Base-by-base conservation (phyloP, 2,329 filamentous ascomycete species). In the Trichoderma breve region DNA sequence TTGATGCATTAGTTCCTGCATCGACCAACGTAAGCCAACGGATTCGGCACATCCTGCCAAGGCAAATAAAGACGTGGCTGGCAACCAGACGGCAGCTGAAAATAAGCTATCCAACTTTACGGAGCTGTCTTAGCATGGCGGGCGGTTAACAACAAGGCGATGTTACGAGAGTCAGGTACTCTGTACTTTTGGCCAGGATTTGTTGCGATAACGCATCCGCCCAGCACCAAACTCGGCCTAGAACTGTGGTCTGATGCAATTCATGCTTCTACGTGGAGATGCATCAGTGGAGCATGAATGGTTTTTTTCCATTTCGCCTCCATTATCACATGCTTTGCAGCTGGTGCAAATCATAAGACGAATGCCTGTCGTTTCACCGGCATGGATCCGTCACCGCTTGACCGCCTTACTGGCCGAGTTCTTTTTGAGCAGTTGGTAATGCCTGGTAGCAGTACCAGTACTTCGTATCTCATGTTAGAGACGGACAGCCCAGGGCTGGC, bases 281-380 rank as follows among this genome's bases (percentile, higher is more conserved):
- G 7, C 14, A n/a, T 62, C 57, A 70, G 67, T 70, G 67, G 67
- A 70, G 67, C 67, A 70, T 21, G 47, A 21, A 18, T 34, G 36
- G 15, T 36, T 57, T 57, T 57, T 39, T 28, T 36, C 21, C 47
- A 14, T 30, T 26, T 61, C 14, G 39, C 57, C 67, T 58, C 67
- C 67, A 70, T 62, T 53, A 70, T 70, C 67, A 70, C 67, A 70
- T 70, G 67, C 67, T 70, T 70, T 26, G 28, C 30, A 61, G 30
- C n/a, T 47, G 26, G 14, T 21, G 28, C 18, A 61, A 34, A 34
- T 21, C 34, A 51, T 47, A 12, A 34, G 53, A 26, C 53, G 7
- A 26, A 57, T 32, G 30, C 43, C n/a, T 28, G 34, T 30, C 36
- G 66, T 26, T 36, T 53, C 26, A 26, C 51, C 30, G 28, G 30